Percentiles rank a stretch among this genome's conserved stretches.
Evolutionary conservation across 208 protist genomes (phyloP).

Genomic region (Crithidia bombi): DNA sequence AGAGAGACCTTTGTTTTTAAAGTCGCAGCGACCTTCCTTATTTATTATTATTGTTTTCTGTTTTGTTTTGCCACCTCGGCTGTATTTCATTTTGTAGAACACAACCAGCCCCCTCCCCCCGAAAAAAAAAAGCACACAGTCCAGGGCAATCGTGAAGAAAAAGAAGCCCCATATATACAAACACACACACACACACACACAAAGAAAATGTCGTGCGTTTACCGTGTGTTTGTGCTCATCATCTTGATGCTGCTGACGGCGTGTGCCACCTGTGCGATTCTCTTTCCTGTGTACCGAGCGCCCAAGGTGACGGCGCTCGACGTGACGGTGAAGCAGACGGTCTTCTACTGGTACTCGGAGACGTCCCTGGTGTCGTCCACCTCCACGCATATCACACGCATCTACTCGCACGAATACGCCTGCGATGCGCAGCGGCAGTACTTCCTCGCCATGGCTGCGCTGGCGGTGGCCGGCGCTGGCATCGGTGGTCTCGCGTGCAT

Average conservation of each 20-base stretch:
- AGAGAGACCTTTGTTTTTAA: too few species aligned
- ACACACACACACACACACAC: background rate
- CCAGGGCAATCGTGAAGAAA: background rate
- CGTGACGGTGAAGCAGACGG: slow-evolving; percentile 1
- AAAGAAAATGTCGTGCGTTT: slow-evolving; percentile 11
- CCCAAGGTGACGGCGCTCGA: background rate
- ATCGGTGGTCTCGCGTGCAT: slow-evolving; percentile 18
- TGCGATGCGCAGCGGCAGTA: slow-evolving; percentile 5
- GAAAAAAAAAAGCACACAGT: background rate
- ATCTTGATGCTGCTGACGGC: slow-evolving; percentile 22
- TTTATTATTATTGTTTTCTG: too few species aligned
- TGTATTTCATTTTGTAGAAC: too few species aligned
- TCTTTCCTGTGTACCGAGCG: slow-evolving; percentile 17
- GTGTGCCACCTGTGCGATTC: slow-evolving; percentile 16
- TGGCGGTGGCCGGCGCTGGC: slow-evolving; percentile 13
- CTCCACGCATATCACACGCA: background rate
- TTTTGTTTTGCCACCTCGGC: too few species aligned
- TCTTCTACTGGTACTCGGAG: slow-evolving; percentile 23
- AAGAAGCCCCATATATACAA: background rate
- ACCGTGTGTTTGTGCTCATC: slow-evolving; percentile 20
- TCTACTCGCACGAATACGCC: slow-evolving; percentile 15
- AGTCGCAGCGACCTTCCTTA: too few species aligned
- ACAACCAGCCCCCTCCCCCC: background rate
- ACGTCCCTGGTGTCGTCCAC: background rate
- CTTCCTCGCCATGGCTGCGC: slow-evolving; percentile 5